Conservation (phyloP, 2,329 filamentous ascomycete species). For the Talaromyces sp. region DNA sequence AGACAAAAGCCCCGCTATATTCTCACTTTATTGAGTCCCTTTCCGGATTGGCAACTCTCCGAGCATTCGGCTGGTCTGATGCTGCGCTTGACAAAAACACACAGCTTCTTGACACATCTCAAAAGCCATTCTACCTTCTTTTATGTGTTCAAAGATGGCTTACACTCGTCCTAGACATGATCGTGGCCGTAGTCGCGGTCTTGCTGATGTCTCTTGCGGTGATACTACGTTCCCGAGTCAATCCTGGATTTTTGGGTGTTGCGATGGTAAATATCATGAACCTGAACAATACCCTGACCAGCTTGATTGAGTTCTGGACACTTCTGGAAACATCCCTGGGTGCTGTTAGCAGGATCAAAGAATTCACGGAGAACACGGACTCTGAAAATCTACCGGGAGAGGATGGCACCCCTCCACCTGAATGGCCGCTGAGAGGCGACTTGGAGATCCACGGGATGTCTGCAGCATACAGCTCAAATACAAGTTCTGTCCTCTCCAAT, state of each 20-base stretch:
- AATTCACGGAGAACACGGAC: slow-evolving; percentile 46
- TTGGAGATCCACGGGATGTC: slow-evolving; percentile 37
- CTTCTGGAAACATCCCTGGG: slow-evolving; percentile 57
- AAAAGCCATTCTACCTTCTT: slow-evolving; percentile 57
- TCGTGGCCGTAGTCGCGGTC: slow-evolving; percentile 49
- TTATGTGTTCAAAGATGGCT: slow-evolving; percentile 52
- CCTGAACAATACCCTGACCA: slow-evolving; percentile 51
- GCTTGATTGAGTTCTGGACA: slow-evolving; percentile 53
- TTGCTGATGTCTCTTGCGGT: slow-evolving; percentile 51
- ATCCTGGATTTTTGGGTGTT: slow-evolving; percentile 50
- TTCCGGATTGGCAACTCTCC: slow-evolving; percentile 53
- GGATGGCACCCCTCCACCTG: slow-evolving; percentile 34
- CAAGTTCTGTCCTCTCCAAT: neutral
- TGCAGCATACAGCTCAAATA: neutral
- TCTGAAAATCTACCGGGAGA: slow-evolving; percentile 46
- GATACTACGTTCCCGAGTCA: slow-evolving; percentile 39
- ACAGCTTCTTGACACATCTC: slow-evolving; percentile 48
- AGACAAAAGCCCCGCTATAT: slow-evolving; percentile 59
- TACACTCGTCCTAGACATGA: slow-evolving; percentile 42
- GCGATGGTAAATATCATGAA: slow-evolving; percentile 54
- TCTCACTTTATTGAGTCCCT: slow-evolving; percentile 57
- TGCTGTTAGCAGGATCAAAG: slow-evolving; percentile 53
- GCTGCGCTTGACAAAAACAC: slow-evolving; percentile 45
- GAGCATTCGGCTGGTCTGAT: slow-evolving; percentile 54
- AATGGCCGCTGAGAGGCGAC: slow-evolving; percentile 43